phyloP scores from a whole-genome alignment of 495 filamentous ascomycete species.

The Penicillium dipodomyicola region DNA sequence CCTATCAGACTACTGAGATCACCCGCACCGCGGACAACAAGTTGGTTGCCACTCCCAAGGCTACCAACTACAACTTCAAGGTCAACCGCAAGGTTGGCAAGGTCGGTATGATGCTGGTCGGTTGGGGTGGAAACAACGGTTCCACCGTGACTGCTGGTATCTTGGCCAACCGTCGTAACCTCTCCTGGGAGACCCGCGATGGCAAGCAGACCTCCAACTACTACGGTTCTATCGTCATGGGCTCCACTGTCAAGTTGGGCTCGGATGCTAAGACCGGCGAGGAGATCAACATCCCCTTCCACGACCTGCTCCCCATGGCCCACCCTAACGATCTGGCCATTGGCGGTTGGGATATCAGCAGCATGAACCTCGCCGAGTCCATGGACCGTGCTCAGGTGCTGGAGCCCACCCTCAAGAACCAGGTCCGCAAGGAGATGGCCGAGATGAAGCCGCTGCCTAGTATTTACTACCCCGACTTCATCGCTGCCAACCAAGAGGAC shows the following conservation, averaged over 20 bases:
- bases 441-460: slow-evolving; percentile 85
- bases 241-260: slow-evolving; percentile 94
- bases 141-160: slow-evolving; percentile 97
- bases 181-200: slow-evolving; percentile 92
- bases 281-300: slow-evolving; percentile 96
- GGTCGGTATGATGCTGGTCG: slow-evolving; percentile 95
- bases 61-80: slow-evolving; percentile 95
- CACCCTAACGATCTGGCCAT: slow-evolving; percentile 95
- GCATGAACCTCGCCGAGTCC: slow-evolving; percentile 79
- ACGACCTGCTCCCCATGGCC: slow-evolving; percentile 91
- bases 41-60: slow-evolving; percentile 79
- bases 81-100: slow-evolving; percentile 91
- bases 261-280: slow-evolving; percentile 77
- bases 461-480: slow-evolving; percentile 99
- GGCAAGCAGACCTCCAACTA: slow-evolving; percentile 85
- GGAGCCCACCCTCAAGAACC: slow-evolving; percentile 84
- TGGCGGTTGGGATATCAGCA: slow-evolving; percentile 97
- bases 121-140: slow-evolving; percentile 98
- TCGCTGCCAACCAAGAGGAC: slow-evolving; percentile 96
- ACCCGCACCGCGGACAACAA: slow-evolving; percentile 69
- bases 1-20: slow-evolving; percentile 89
- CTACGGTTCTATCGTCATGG: slow-evolving; percentile 96
- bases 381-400: slow-evolving; percentile 97
- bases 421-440: slow-evolving; percentile 90
- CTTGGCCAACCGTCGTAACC: slow-evolving; percentile 83